Evolutionary conservation across 116 monocot genomes (phyloP).

Genomic region (Posidonia oceanica): DNA sequence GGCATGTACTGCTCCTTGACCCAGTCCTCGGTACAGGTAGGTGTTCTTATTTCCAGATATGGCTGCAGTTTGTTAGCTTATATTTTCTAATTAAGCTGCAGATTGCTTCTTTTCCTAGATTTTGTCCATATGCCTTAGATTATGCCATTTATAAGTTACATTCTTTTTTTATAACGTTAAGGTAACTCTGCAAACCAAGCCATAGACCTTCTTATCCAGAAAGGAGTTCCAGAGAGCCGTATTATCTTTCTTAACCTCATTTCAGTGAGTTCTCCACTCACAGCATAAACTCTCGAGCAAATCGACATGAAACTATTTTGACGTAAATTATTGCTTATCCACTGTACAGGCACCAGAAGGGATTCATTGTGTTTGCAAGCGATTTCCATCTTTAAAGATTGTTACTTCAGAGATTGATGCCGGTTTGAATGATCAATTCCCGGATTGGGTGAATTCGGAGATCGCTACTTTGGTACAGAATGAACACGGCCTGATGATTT

Average conservation of each 20-base stretch:
- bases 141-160: too few relatives aligned
- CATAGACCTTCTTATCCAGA: conserved; percentile 81
- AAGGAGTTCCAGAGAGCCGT: conserved; percentile 78
- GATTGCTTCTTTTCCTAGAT: too few relatives aligned
- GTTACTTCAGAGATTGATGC: conserved; percentile 86
- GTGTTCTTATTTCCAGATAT: background rate
- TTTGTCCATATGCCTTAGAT: too few relatives aligned
- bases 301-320: too few relatives aligned
- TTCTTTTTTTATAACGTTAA: conserved; percentile 5
- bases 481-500: background rate
- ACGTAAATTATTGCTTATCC: too few relatives aligned
- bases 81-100: too few relatives aligned
- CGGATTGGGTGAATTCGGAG: conserved; percentile 83
- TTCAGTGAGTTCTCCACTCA: conserved; percentile 37
- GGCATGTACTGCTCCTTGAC: conserved; percentile 90
- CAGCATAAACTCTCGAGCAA: too few relatives aligned
- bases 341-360: conserved; percentile 76
- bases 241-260: conserved; percentile 95
- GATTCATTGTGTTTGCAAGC: conserved; percentile 72
- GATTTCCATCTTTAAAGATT: conserved; percentile 70
- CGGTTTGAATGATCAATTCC: conserved; percentile 62
- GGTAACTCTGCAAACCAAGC: conserved; percentile 94
- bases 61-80: background rate
- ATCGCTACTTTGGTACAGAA: conserved; percentile 87
- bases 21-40: conserved; percentile 94